phyloP scores from a whole-genome alignment of 306 rosid genomes.

The Vicia villosa region DNA sequence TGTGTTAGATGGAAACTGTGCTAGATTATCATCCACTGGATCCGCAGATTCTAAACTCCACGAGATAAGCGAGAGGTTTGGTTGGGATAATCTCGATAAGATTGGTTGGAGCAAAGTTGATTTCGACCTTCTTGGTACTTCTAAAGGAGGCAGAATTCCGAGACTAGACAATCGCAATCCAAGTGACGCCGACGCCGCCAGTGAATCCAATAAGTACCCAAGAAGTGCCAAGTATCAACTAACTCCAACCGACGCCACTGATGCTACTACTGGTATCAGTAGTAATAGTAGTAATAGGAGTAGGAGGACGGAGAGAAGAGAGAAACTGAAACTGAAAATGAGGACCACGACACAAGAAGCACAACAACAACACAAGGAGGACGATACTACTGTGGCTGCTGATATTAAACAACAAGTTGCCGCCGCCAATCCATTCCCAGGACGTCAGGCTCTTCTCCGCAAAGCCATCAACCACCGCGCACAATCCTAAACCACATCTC shows the following conservation, averaged over 20 bases:
- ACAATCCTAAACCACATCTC: background rate
- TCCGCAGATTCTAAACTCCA: conserved; percentile 38
- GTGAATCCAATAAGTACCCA: background rate
- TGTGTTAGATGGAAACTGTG: conserved; percentile 34
- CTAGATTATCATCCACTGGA: background rate
- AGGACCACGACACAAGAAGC: background rate
- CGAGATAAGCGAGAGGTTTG: conserved; percentile 60
- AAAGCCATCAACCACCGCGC: background rate
- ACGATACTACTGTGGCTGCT: background rate
- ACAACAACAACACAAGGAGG: background rate
- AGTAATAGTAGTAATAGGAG: background rate
- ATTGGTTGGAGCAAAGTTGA: conserved; percentile 55
- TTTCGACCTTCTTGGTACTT: conserved; percentile 69
- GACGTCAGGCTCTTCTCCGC: conserved; percentile 42
- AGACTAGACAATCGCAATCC: conserved; percentile 3
- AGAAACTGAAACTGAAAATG: conserved; percentile 32
- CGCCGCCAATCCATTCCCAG: conserved; percentile 47
- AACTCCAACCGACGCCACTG: background rate
- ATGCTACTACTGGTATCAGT: background rate
- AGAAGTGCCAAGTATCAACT: too few relatives aligned
- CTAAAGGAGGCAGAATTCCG: conserved; percentile 62
- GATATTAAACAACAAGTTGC: background rate
- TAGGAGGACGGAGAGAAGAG: conserved; percentile 42
- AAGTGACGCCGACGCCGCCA: background rate
- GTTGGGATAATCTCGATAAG: conserved; percentile 65